Base-by-base conservation (phyloP, 257 asterid genomes). In the Scutellaria minor region DNA sequence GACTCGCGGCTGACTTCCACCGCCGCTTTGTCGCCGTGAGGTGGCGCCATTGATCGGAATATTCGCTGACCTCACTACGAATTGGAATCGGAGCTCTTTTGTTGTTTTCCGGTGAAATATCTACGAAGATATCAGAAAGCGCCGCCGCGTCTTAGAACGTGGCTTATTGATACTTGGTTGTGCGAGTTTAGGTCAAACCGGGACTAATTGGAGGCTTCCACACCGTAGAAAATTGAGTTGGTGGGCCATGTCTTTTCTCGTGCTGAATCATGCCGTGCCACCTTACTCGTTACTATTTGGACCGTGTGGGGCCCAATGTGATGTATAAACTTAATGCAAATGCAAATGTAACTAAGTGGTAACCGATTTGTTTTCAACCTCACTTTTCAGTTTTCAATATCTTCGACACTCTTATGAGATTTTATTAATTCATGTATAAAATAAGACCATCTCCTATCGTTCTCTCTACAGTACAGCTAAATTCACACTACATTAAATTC, bases 1-100 rank as follows among this genome's bases (percentile, higher is more conserved):
- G 92, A 82, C 45, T 68, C 88, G 20, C 55, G 89, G 63, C 63
- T 68, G 81, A 82, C 78, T 57, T 58, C 76, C 35, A 70, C 76
- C 58, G 76, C 75, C 47, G 84, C 56, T 71, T 79, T 72, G 18
- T 73, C 87, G 64, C 72, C 86, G 66, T 81, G 84, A 50, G 92
- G 84, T 82, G 85, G 85, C 80, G 88, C 89, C 93, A 83, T 91
- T 71, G 83, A 81, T 75, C 68, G 68, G 39, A 11, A 18, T 5
- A 8, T 10, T 24, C 71, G 54, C 63, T 64, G 52, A 59, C 76
- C 57, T 68, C 74, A 68, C 75, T n/a, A 0, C 22, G 48, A 24
- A 61, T 11, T 20, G 72, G 55, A 75, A 64, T 57, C 42, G 14
- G 9, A 15, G 22, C 68, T 31, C 51, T 63, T 31, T 10, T 11